phyloP scores from a whole-genome alignment of 257 asterid genomes.

The Echites panduratus region DNA sequence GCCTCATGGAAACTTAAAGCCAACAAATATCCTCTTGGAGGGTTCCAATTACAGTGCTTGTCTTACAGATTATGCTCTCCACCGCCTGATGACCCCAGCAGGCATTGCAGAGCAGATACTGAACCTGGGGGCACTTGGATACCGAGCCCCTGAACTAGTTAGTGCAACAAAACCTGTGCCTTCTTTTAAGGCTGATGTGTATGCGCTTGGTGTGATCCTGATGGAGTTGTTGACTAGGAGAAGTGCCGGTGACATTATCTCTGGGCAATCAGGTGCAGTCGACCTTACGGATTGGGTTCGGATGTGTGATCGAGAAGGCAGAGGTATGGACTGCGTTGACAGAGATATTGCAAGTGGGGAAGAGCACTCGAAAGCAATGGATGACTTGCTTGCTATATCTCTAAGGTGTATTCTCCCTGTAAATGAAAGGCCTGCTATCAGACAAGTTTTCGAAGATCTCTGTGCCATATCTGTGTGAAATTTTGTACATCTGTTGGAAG shows the following conservation, averaged over 20 bases:
- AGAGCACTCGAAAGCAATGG: slow-evolving; percentile 71
- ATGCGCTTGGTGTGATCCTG: slow-evolving; percentile 87
- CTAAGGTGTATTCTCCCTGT: slow-evolving; percentile 85
- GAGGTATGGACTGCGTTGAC: slow-evolving; percentile 90
- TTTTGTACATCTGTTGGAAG: slow-evolving; percentile 49
- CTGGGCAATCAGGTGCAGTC: slow-evolving; percentile 90
- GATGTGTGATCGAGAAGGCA: slow-evolving; percentile 74
- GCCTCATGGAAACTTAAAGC: slow-evolving; percentile 94
- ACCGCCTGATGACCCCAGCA: slow-evolving; percentile 82
- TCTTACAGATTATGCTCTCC: slow-evolving; percentile 85
- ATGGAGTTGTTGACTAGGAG: slow-evolving; percentile 91
- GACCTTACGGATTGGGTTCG: slow-evolving; percentile 97
- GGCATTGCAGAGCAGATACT: slow-evolving; percentile 90
- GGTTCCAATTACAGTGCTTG: slow-evolving; percentile 52
- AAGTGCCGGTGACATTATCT: slow-evolving; percentile 96
- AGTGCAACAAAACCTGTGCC: slow-evolving; percentile 59
- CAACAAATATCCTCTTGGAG: slow-evolving; percentile 71
- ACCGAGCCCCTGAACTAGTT: slow-evolving; percentile 89
- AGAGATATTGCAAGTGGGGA: slow-evolving; percentile 81
- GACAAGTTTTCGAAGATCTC: slow-evolving; percentile 68
- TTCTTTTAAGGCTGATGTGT: slow-evolving; percentile 81
- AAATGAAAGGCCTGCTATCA: slow-evolving; percentile 82
- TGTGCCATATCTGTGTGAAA: slow-evolving; percentile 66
- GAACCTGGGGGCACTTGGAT: slow-evolving; percentile 87
- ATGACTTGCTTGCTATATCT: slow-evolving; percentile 70